A percentile compares a stretch with the other conserved stretches of the same genome.
Evolutionary conservation across 2,329 filamentous ascomycete genomes (phyloP).

Genomic region (Amylocarpus encephaloides): DNA sequence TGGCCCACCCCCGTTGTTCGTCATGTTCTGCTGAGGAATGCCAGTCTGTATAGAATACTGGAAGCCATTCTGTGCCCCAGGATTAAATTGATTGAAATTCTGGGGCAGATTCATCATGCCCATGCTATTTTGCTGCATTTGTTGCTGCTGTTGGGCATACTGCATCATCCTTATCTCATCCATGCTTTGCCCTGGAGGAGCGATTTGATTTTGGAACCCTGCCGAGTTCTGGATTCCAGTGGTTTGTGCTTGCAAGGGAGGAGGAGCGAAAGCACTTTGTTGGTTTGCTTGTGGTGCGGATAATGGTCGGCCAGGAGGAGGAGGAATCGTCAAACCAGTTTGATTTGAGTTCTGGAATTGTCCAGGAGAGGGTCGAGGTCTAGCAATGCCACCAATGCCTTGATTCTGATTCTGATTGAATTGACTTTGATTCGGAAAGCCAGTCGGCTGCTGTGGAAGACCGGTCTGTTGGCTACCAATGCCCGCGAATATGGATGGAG

Average conservation of each 20-base stretch:
- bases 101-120: conserved; percentile 30
- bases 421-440: conserved; percentile 30
- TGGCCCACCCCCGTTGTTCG: conserved; percentile 42
- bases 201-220: conserved; percentile 54
- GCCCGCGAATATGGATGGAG: conserved; percentile 51
- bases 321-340: conserved; percentile 65
- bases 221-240: conserved; percentile 56
- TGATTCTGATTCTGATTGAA: conserved; percentile 33
- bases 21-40: conserved; percentile 26
- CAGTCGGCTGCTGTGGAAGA: conserved; percentile 40
- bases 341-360: conserved; percentile 48
- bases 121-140: conserved; percentile 34
- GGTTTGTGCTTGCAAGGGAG: conserved; percentile 75
- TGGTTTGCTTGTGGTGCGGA: conserved; percentile 82
- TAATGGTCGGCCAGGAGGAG: conserved; percentile 68
- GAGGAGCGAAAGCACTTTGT: conserved; percentile 64
- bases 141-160: conserved; percentile 44
- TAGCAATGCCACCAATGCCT: conserved; percentile 33
- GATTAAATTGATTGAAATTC: conserved; percentile 30
- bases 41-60: conserved; percentile 25
- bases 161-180: conserved; percentile 66
- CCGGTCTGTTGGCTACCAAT: conserved; percentile 43
- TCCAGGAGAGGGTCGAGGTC: conserved; percentile 69
- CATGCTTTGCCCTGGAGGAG: conserved; percentile 69
- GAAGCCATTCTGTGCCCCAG: conserved; percentile 22